Evolutionary conservation across 805 yeast genomes (phyloP), one percentile per base, ranked within the genome.

Genomic region (Candida sonorensis): DNA sequence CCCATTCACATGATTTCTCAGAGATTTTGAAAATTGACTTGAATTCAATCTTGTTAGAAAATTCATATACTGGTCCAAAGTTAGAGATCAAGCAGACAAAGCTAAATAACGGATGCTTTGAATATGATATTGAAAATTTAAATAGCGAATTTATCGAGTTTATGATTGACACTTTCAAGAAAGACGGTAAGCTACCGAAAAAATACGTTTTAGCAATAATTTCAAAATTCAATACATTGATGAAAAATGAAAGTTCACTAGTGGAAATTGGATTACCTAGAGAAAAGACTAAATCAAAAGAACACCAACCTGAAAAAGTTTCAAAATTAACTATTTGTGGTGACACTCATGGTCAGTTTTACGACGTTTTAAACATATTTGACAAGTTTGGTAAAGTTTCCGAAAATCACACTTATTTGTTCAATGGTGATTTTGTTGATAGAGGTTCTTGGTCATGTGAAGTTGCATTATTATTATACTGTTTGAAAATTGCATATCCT

Each of bases 391-490:
- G 97, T 11, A 59, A 66, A 45, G 94, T 90, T 0, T 51, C 66
- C 4, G 63, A 67, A 3, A 57, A 62, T 3, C 97, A 88, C 53
- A 68, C 77, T 4, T 92, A 84, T 53, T 59, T 92, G 29, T 90
- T 92, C 65, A 92, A 92, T 51, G 98, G 98, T 27, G 98, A 92
- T 60, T 90, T 92, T 60, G 98, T 92, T 4, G 98, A 92, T 56
- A 71, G 98, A 51, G 98, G 98, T 5, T 83, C 95, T 12, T 90
- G 98, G 97, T 86, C 97, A 4, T 84, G 95, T 52, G 98, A 92
- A 55, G 95, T 92, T 29, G 96, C 96, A 2, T 61, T 92, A 29
- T 64, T 81, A 19, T 67, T 85, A 26, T 87, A 83, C 55, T 68
- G 79, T 10, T 70, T 84, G 57, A 92, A 92, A 60, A 64, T 87